Conservation (phyloP, 2,329 filamentous ascomycete genomes). For the Magnaporthiopsis rhizophila region DNA sequence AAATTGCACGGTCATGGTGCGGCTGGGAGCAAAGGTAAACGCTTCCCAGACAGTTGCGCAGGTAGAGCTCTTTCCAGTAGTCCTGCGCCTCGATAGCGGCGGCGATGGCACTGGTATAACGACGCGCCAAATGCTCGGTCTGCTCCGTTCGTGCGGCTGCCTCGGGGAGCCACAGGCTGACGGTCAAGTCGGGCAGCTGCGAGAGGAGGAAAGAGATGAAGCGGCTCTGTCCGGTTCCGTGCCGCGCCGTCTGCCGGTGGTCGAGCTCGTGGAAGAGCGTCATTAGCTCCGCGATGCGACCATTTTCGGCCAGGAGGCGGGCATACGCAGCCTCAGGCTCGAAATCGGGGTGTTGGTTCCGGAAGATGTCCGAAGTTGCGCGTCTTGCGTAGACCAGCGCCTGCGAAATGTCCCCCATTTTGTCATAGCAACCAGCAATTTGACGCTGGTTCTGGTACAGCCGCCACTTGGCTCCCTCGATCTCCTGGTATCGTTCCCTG, state of each 20-base stretch:
- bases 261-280: constrained; percentile 3
- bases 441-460: constrained; percentile 4
- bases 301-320: constrained; percentile 5
- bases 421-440: constrained; percentile 5
- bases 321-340: constrained; percentile 7
- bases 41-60: constrained; percentile 5
- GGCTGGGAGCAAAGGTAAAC: constrained; percentile 2
- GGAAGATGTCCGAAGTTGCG: constrained; percentile 2
- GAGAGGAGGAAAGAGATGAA: constrained; percentile 7
- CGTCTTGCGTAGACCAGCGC: constrained; percentile 1
- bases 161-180: constrained; percentile 6
- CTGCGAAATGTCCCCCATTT: constrained; percentile 2
- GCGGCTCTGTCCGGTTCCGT: neutral
- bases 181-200: constrained; percentile 1
- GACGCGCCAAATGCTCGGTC: constrained; percentile 2
- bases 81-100: constrained; percentile 1
- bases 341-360: neutral
- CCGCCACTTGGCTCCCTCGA: constrained; percentile 3
- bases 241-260: neutral
- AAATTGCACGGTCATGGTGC: neutral
- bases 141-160: constrained; percentile 6
- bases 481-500: neutral
- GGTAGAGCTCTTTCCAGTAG: constrained; percentile 5
- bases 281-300: neutral
- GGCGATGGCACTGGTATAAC: neutral